These are phyloP conservation scores for Nicotiana tabacum DNA, from an alignment of 257 asterid species.

Conservation along the genomic window DNA sequence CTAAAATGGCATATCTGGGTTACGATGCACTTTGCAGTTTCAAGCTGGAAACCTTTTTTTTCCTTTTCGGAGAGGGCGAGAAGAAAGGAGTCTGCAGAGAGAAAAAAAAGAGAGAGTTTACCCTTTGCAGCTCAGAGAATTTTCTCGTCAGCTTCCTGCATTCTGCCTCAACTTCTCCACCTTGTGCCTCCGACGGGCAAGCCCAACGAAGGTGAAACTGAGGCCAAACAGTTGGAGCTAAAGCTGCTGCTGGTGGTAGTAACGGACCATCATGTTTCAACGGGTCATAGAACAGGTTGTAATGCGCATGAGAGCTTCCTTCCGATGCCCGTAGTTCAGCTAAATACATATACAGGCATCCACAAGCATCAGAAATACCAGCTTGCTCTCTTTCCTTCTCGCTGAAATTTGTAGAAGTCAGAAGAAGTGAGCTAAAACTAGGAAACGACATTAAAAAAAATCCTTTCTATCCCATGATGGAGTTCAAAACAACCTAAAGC, in stretches of 20 bases:
- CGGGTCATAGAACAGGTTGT: conserved; percentile 78
- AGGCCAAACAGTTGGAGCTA: conserved; percentile 98
- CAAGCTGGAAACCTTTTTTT: neutral
- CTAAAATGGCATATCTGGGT: neutral
- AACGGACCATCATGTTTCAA: conserved; percentile 59
- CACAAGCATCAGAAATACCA: conserved; percentile 69
- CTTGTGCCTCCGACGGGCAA: conserved; percentile 87
- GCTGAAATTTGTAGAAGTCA: conserved; percentile 30
- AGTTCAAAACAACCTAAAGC: neutral
- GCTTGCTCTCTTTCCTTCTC: conserved; percentile 96
- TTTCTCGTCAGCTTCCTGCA: conserved; percentile 64
- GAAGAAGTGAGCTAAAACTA: neutral
- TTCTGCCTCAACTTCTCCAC: conserved; percentile 81
- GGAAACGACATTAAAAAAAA: neutral
- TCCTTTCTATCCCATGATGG: neutral
- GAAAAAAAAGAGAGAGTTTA: conserved; percentile 20
- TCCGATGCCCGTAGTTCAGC: conserved; percentile 70
- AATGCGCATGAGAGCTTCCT: conserved; percentile 72
- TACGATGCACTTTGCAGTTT: neutral
- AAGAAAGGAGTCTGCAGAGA: neutral
- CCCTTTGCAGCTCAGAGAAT: conserved; percentile 71
- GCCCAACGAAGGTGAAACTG: conserved; percentile 99
- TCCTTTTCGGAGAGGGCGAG: neutral
- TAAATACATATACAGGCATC: conserved; percentile 86
- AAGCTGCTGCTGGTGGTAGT: conserved; percentile 97